Evolutionary conservation across 2,329 filamentous ascomycete species (phyloP).

Genomic region (Seiridium cupressi): DNA sequence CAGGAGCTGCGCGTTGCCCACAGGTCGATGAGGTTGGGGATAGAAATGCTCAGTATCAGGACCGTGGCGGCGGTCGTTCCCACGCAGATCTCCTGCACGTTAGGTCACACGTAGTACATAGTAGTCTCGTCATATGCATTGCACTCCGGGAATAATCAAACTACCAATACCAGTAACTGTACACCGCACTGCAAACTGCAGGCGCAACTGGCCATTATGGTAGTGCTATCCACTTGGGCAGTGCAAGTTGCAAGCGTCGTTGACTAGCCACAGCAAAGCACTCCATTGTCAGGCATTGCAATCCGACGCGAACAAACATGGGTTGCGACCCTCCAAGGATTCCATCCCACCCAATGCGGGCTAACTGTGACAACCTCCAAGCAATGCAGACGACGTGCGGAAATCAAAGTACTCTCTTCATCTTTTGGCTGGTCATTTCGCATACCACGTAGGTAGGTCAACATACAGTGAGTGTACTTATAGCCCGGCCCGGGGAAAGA

Average conservation of each 20-base stretch:
- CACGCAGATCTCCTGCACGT: background rate
- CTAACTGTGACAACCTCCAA: too few relatives aligned
- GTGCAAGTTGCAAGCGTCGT: background rate
- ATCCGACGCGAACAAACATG: background rate
- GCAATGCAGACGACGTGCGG: too few relatives aligned
- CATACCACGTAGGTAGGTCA: too few relatives aligned
- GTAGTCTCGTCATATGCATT: constrained; percentile 1
- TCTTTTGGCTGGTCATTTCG: too few relatives aligned
- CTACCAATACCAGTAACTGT: background rate
- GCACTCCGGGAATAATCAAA: background rate
- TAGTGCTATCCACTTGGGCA: background rate
- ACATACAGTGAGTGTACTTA: too few relatives aligned
- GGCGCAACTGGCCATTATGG: background rate
- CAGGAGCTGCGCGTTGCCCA: too few relatives aligned
- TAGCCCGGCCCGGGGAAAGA: background rate
- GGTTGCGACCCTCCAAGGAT: background rate
- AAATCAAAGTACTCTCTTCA: too few relatives aligned
- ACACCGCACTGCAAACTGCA: background rate
- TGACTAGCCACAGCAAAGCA: background rate
- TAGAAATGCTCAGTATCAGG: too few relatives aligned
- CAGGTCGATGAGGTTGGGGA: too few relatives aligned
- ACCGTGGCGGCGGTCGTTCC: too few relatives aligned
- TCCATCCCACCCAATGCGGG: too few relatives aligned
- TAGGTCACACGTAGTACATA: background rate
- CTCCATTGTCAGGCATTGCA: background rate